These are phyloP conservation scores for Canna indica DNA, from an alignment of 176 grass and related monocot species.

Conservation along the genomic window DNA sequence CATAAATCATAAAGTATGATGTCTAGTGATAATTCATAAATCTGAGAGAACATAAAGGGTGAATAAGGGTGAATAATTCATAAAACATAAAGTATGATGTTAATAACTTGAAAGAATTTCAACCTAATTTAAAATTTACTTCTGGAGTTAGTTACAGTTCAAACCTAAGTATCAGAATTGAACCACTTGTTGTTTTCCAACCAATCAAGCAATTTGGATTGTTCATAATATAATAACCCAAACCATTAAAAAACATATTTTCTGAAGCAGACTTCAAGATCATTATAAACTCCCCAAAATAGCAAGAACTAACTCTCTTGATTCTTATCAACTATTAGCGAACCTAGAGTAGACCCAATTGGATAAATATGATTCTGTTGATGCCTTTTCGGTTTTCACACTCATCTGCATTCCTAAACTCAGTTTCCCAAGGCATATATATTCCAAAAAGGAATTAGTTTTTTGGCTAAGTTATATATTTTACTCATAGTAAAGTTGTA, in stretches of 20 bases:
- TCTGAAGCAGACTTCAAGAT: not conserved
- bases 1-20: not conserved
- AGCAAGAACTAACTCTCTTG: not conserved
- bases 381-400: not conserved
- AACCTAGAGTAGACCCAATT: not conserved
- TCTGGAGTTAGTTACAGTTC: too few relatives aligned
- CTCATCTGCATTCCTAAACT: not conserved
- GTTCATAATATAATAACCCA: not conserved
- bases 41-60: not conserved
- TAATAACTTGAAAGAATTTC: too few relatives aligned
- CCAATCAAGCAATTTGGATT: too few relatives aligned
- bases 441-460: not conserved
- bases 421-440: not conserved
- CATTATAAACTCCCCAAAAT: not conserved
- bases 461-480: too few relatives aligned
- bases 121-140: too few relatives aligned
- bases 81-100: too few relatives aligned
- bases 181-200: too few relatives aligned
- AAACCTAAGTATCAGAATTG: too few relatives aligned
- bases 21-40: not conserved
- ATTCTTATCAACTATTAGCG: not conserved
- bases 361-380: not conserved
- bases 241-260: not conserved
- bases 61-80: too few relatives aligned
- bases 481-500: too few relatives aligned